These are phyloP conservation scores for Viola odorata DNA, from an alignment of 345 rosid genomes.

Conservation along the genomic window DNA sequence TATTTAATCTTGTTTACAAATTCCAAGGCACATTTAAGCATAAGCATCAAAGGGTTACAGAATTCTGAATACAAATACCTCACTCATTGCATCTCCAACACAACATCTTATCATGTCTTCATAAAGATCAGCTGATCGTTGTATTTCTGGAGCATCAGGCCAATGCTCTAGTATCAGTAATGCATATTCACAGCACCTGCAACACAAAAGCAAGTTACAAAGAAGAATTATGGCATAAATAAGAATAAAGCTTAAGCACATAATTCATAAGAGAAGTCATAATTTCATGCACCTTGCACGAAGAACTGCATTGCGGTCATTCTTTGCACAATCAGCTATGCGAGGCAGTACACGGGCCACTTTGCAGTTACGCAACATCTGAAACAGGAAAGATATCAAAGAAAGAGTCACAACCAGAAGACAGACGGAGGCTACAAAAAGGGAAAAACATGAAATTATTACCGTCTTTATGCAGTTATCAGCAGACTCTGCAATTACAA, in stretches of 20 bases:
- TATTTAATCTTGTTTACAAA: too few species aligned
- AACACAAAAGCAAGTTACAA: slow-evolving; percentile 11
- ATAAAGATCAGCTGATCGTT: slow-evolving; percentile 77
- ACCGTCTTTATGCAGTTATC: slow-evolving; percentile 99
- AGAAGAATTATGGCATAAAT: neutral
- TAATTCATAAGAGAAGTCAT: slow-evolving; percentile 5
- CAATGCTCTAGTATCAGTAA: slow-evolving; percentile 84
- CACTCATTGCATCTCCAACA: slow-evolving; percentile 98
- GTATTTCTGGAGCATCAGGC: slow-evolving; percentile 99
- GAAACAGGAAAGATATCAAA: slow-evolving; percentile 23
- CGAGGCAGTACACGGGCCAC: slow-evolving; percentile 91
- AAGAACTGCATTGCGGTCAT: slow-evolving; percentile 79
- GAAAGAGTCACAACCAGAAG: slow-evolving; percentile 8
- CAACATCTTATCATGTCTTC: slow-evolving; percentile 90
- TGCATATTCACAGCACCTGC: slow-evolving; percentile 98
- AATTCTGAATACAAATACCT: slow-evolving; percentile 44
- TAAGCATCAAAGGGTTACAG: neutral
- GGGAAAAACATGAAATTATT: slow-evolving; percentile 15
- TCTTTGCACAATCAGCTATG: slow-evolving; percentile 83
- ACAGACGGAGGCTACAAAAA: neutral
- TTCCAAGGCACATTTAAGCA: neutral
- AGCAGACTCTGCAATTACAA: slow-evolving; percentile 98
- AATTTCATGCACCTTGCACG: slow-evolving; percentile 65
- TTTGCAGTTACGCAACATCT: slow-evolving; percentile 98
- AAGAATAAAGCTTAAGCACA: slow-evolving; percentile 12